A percentile compares a stretch with the other conserved stretches of the same genome.
Conservation (phyloP, 2,329 filamentous ascomycete genomes). For the Cordyceps tenuipes region DNA sequence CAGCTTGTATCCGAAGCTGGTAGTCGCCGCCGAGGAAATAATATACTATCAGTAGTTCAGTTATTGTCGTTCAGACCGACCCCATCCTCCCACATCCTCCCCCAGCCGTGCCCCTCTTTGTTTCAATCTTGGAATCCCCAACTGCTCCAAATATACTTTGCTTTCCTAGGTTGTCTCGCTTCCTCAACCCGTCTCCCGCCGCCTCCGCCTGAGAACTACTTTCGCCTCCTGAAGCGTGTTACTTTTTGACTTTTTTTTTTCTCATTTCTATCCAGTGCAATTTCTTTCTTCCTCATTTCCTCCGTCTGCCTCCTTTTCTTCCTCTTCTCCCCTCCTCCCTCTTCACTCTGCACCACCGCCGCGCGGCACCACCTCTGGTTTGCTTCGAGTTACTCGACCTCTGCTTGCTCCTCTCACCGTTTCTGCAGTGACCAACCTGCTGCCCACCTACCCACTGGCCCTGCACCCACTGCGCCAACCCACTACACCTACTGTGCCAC, state of each 20-base stretch:
- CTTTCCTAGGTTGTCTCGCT: neutral
- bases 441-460: neutral
- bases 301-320: neutral
- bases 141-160: too few species aligned
- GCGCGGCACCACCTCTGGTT: neutral
- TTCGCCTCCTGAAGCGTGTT: conserved; percentile 4
- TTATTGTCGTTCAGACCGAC: too few species aligned
- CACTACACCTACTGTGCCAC: neutral
- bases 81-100: too few species aligned
- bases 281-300: neutral
- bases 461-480: neutral
- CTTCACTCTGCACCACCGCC: neutral
- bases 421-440: conserved; percentile 6
- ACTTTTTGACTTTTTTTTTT: neutral
- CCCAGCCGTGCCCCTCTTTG: neutral
- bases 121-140: neutral
- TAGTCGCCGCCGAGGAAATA: too few species aligned
- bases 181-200: neutral
- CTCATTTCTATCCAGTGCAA: neutral
- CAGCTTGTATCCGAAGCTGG: too few species aligned
- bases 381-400: neutral
- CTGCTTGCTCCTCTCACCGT: neutral
- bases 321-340: neutral
- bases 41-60: too few species aligned
- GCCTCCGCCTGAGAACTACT: too few species aligned